Evolutionary conservation across 306 rosid species (phyloP).

Genomic region (Carpinus fangiana): DNA sequence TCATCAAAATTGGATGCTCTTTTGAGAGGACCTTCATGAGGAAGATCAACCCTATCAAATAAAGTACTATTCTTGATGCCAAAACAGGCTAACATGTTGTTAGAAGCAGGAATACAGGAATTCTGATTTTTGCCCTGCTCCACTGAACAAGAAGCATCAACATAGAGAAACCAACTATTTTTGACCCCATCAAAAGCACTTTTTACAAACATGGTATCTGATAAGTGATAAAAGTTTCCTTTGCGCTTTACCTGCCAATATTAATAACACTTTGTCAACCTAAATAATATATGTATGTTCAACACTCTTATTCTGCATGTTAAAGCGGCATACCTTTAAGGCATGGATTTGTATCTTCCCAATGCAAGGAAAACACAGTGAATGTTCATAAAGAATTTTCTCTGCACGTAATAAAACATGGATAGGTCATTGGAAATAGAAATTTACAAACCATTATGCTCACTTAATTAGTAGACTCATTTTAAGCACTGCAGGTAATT

Average conservation of each 20-base stretch:
- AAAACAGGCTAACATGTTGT: conserved; percentile 8
- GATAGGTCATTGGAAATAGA: conserved; percentile 7
- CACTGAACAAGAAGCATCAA: conserved; percentile 33
- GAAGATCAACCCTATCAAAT: conserved; percentile 14
- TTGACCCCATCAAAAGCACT: conserved; percentile 26
- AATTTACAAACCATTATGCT: not conserved
- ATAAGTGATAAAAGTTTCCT: conserved; percentile 39
- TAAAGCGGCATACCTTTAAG: conserved; percentile 36
- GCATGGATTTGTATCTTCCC: conserved; percentile 37
- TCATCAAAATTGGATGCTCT: not conserved
- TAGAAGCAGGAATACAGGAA: conserved; percentile 11
- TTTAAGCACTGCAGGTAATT: not conserved
- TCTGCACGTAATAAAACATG: conserved; percentile 21
- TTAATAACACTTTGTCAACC: not conserved
- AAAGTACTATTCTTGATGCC: conserved; percentile 12
- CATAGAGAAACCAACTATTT: conserved; percentile 37
- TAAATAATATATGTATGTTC: not conserved
- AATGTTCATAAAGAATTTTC: conserved; percentile 44
- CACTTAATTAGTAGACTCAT: not conserved
- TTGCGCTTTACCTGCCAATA: conserved; percentile 40
- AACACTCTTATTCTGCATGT: not conserved
- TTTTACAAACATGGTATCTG: conserved; percentile 41
- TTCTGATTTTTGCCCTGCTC: conserved; percentile 18
- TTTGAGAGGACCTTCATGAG: conserved; percentile 7
- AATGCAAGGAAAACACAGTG: conserved; percentile 29